phyloP scores from a whole-genome alignment of 2,329 filamentous ascomycete species.

The Ophiostoma sp. region DNA sequence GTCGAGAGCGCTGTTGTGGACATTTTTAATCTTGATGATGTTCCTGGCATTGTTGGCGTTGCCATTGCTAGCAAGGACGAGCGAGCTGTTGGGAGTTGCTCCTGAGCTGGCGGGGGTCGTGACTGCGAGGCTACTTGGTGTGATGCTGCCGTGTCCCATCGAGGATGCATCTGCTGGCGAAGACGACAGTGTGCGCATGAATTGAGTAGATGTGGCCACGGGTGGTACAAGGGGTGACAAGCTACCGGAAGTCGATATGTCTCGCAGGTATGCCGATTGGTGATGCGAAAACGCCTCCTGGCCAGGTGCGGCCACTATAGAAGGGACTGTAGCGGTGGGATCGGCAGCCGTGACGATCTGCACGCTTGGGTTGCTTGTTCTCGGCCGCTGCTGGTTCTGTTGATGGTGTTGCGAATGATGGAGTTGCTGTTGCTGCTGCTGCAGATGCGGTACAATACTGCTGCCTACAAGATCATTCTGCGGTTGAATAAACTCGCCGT shows the following conservation, averaged over 20 bases:
- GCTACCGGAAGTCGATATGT: background rate
- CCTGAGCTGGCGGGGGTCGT: background rate
- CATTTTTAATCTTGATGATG: conserved; percentile 11
- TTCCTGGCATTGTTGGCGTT: conserved; percentile 15
- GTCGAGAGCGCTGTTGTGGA: conserved; percentile 15
- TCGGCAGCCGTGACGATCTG: background rate
- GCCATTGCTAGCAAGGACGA: conserved; percentile 1
- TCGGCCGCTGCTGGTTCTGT: background rate
- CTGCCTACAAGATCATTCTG: background rate
- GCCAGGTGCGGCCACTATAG: background rate
- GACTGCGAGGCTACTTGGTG: background rate
- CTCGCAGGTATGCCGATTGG: background rate
- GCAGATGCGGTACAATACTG: background rate
- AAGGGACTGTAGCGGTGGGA: background rate
- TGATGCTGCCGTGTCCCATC: background rate
- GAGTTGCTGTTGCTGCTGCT: conserved; percentile 13
- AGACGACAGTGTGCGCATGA: background rate
- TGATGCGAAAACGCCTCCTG: background rate
- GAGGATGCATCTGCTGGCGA: background rate
- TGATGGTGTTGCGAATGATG: conserved; percentile 9
- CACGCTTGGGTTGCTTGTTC: background rate
- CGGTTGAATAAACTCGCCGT: background rate
- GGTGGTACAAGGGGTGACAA: background rate
- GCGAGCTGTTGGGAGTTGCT: background rate
- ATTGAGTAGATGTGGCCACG: background rate